phyloP scores from a whole-genome alignment of 768 basidiomycete genomes.

The Agaricus blazei region DNA sequence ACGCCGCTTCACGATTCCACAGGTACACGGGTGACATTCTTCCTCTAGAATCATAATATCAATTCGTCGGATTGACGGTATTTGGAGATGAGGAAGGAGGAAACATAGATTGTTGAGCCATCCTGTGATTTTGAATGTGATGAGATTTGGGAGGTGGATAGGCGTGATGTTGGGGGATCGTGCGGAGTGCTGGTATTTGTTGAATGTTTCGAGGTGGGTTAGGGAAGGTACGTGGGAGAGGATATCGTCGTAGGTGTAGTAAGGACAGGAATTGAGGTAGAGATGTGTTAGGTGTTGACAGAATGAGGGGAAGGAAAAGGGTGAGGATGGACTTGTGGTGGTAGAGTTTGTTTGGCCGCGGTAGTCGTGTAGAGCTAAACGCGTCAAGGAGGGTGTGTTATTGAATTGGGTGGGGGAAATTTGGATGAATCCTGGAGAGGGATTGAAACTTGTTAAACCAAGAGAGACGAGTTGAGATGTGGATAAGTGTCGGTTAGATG shows the following conservation, averaged over 20 bases:
- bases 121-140: conserved; percentile 1
- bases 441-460: conserved; percentile 1
- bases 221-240: conserved; percentile 4
- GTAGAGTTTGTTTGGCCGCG: not conserved
- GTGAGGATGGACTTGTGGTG: not conserved
- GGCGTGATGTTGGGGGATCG: not conserved
- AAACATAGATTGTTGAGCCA: conserved; percentile 5
- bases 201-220: conserved; percentile 4
- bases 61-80: not conserved
- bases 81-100: not conserved
- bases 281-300: not conserved
- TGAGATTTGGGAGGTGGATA: not conserved
- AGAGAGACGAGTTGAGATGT: conserved; percentile 1
- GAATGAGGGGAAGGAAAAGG: not conserved
- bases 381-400: not conserved
- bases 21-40: conserved; percentile 8
- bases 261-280: conserved; percentile 9
- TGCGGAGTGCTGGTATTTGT: conserved; percentile 4
- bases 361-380: conserved; percentile 7
- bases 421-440: conserved; percentile 6
- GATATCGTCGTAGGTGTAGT: conserved; percentile 3
- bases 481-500: conserved; percentile 1
- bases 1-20: not conserved
- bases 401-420: not conserved
- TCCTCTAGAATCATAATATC: conserved; percentile 1